A percentile compares a stretch with the other conserved stretches of the same genome.
Conservation (phyloP, 192 early-diverging fungal species). For the Entomortierella chlamydospora region DNA sequence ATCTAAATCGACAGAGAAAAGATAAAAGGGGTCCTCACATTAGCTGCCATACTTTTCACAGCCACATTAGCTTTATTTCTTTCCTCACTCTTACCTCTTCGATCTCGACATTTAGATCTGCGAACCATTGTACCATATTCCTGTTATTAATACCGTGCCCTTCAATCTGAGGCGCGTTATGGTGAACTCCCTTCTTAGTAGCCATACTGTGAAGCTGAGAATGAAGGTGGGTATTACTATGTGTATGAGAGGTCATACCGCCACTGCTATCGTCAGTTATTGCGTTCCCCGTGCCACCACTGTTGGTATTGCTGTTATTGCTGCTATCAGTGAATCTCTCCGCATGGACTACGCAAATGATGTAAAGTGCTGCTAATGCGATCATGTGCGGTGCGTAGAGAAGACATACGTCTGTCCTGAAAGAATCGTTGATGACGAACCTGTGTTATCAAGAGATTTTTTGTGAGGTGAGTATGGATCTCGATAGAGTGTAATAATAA, state of each 20-base stretch:
- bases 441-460: constrained; percentile 2
- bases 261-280: constrained; percentile 19
- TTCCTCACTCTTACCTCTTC: constrained; percentile 63
- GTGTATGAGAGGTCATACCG: constrained; percentile 1
- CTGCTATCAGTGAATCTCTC: constrained; percentile 31
- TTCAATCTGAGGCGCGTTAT: constrained; percentile 16
- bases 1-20: too few relatives aligned
- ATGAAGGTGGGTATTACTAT: constrained; percentile 38
- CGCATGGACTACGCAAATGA: constrained; percentile 69
- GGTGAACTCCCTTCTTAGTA: constrained; percentile 8
- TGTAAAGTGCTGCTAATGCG: constrained; percentile 82
- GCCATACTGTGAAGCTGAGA: constrained; percentile 36
- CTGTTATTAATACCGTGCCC: constrained; percentile 56
- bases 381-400: constrained; percentile 92
- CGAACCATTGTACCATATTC: constrained; percentile 85
- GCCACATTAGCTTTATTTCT: background rate
- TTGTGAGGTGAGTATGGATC: background rate
- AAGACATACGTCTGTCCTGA: constrained; percentile 81
- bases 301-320: constrained; percentile 8
- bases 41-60: background rate
- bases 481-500: too few relatives aligned
- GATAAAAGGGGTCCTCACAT: too few relatives aligned
- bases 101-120: constrained; percentile 83
- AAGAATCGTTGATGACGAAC: constrained; percentile 88
- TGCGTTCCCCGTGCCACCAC: background rate